Evolutionary conservation across 768 basidiomycete species (phyloP).

Genomic region (Hericium erinaceus): DNA sequence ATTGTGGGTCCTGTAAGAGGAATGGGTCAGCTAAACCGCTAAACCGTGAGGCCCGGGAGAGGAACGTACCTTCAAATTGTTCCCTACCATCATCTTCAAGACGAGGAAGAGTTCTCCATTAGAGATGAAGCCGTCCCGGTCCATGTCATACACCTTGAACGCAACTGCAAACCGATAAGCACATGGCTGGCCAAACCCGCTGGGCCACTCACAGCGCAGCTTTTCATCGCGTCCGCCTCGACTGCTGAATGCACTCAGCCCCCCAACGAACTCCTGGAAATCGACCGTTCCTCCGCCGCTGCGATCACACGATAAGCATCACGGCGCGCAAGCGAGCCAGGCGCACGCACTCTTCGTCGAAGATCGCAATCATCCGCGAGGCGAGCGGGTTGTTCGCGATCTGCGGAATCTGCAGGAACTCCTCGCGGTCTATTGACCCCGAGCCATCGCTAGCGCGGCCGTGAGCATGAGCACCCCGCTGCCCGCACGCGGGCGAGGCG

Average conservation of each 20-base stretch:
- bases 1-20: slow-evolving; percentile 74
- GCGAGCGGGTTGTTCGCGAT: slow-evolving; percentile 97
- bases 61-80: slow-evolving; percentile 79
- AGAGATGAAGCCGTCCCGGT: slow-evolving; percentile 94
- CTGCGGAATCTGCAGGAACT: slow-evolving; percentile 97
- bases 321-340: not conserved
- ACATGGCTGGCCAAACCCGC: not conserved
- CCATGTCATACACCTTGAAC: slow-evolving; percentile 99
- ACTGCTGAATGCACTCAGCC: slow-evolving; percentile 94
- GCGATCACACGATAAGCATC: slow-evolving; percentile 1
- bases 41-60: not conserved
- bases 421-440: slow-evolving; percentile 96
- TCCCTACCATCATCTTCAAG: slow-evolving; percentile 99
- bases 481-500: not conserved
- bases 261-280: slow-evolving; percentile 98
- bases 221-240: slow-evolving; percentile 97
- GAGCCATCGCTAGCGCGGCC: slow-evolving; percentile 68
- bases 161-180: slow-evolving; percentile 56
- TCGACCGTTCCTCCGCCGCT: slow-evolving; percentile 98
- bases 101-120: slow-evolving; percentile 98
- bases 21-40: not conserved
- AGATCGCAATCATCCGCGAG: slow-evolving; percentile 97
- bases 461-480: not conserved
- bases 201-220: slow-evolving; percentile 63
- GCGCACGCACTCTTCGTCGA: slow-evolving; percentile 88